A percentile compares a stretch with the other conserved stretches of the same genome.
These are phyloP conservation scores for Passiflora organensis DNA, from an alignment of 345 rosid genomes.

Conservation along the genomic window DNA sequence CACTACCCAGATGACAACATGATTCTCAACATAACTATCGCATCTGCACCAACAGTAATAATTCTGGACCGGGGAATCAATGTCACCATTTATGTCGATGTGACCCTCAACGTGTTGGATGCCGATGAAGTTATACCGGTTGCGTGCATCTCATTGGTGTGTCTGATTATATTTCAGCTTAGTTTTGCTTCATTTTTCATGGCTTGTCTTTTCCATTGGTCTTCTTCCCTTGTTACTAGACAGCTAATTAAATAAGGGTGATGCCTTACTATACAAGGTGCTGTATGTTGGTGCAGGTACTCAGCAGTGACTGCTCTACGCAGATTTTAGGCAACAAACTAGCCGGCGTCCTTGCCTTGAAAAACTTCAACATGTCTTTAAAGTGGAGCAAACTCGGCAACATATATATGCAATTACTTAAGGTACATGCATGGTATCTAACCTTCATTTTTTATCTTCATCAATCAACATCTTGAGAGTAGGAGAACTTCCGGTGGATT, in stretches of 20 bases:
- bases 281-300: slow-evolving; percentile 33
- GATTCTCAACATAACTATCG: slow-evolving; percentile 40
- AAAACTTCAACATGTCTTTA: slow-evolving; percentile 35
- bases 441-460: background rate
- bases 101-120: slow-evolving; percentile 45
- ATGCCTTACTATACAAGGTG: background rate
- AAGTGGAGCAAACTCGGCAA: slow-evolving; percentile 58
- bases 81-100: slow-evolving; percentile 41
- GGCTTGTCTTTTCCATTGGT: background rate
- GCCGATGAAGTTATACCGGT: slow-evolving; percentile 40
- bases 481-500: background rate
- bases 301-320: slow-evolving; percentile 42
- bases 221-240: background rate
- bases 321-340: slow-evolving; percentile 41
- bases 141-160: slow-evolving; percentile 58
- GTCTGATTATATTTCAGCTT: slow-evolving; percentile 12
- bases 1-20: slow-evolving; percentile 55
- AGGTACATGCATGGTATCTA: slow-evolving; percentile 31
- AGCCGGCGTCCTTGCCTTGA: slow-evolving; percentile 43
- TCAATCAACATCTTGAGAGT: background rate
- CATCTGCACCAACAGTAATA: slow-evolving; percentile 49
- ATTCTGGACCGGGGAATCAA: slow-evolving; percentile 32
- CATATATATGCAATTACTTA: slow-evolving; percentile 37
- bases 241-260: background rate
- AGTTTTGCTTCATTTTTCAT: background rate